Conservation (phyloP, 1,284 basidiomycete species). For the Kalmanozyma brasiliensis region DNA sequence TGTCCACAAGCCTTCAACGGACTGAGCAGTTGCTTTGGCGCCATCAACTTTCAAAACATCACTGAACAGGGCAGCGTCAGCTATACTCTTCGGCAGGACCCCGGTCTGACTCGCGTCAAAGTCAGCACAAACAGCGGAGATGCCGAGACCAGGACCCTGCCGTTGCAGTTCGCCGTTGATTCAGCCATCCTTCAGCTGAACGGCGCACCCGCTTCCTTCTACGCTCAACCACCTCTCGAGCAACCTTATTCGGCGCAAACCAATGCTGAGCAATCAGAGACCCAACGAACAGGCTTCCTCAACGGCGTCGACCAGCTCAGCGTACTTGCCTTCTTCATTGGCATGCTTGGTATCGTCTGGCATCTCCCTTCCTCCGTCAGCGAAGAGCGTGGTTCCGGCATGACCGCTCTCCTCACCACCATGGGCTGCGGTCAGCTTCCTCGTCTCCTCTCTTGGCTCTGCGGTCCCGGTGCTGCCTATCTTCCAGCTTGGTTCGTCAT, state of each 20-base stretch:
- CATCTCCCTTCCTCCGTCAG: constrained; percentile 67
- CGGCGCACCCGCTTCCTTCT: constrained; percentile 67
- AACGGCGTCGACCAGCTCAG: constrained; percentile 21
- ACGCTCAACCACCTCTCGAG: constrained; percentile 68
- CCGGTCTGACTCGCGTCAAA: constrained; percentile 75
- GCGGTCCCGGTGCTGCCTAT: constrained; percentile 69
- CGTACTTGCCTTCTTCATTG: constrained; percentile 70
- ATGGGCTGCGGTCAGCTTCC: constrained; percentile 43
- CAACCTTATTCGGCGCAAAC: constrained; percentile 79
- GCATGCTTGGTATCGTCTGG: constrained; percentile 78
- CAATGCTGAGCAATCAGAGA: constrained; percentile 74
- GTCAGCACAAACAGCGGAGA: constrained; percentile 76
- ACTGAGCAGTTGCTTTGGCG: constrained; percentile 78
- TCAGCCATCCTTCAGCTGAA: constrained; percentile 74
- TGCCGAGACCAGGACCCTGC: constrained; percentile 76
- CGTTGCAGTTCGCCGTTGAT: constrained; percentile 81
- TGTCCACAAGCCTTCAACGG: constrained; percentile 81
- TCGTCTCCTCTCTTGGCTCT: constrained; percentile 40
- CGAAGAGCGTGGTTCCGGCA: constrained; percentile 56
- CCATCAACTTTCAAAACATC: constrained; percentile 73
- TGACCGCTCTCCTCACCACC: constrained; percentile 41
- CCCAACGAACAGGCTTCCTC: constrained; percentile 72
- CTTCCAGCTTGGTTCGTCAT: constrained; percentile 77
- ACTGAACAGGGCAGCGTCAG: constrained; percentile 69
- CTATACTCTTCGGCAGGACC: constrained; percentile 79